Evolutionary conservation across 805 yeast species (phyloP).

Genomic region (Ogataea methanolica): DNA sequence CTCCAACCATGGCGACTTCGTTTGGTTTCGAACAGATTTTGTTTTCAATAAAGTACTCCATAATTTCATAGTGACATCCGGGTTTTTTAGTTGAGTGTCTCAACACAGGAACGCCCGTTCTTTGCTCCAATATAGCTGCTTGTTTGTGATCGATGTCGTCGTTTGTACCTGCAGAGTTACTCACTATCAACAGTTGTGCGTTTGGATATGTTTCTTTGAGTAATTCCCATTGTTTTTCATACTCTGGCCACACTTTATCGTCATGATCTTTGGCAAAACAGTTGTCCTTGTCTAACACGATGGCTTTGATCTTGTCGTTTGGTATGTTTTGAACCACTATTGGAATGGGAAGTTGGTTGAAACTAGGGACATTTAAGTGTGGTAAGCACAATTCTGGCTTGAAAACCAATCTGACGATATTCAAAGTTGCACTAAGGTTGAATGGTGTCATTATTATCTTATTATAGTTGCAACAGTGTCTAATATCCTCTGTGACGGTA

Average conservation of each 20-base stretch:
- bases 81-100: slow-evolving; percentile 77
- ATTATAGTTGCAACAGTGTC: no score
- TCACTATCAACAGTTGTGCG: slow-evolving; percentile 66
- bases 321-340: slow-evolving; percentile 16
- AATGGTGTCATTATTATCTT: slow-evolving; percentile 7
- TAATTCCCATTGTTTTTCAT: slow-evolving; percentile 50
- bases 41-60: slow-evolving; percentile 50
- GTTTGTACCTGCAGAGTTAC: slow-evolving; percentile 89
- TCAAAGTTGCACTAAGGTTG: slow-evolving; percentile 74
- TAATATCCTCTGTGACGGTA: no score
- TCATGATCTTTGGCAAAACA: slow-evolving; percentile 86
- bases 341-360: slow-evolving; percentile 27
- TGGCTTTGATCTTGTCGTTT: slow-evolving; percentile 51
- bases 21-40: slow-evolving; percentile 42
- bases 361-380: slow-evolving; percentile 54
- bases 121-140: slow-evolving; percentile 56
- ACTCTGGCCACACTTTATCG: slow-evolving; percentile 75
- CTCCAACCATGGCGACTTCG: slow-evolving; percentile 86
- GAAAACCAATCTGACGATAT: slow-evolving; percentile 51
- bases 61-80: slow-evolving; percentile 69
- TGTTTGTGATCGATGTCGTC: slow-evolving; percentile 60
- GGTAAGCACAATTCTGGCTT: slow-evolving; percentile 73
- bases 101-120: slow-evolving; percentile 65
- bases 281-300: slow-evolving; percentile 91
- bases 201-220: slow-evolving; percentile 56